Percentiles rank a stretch among this genome's conserved stretches.
Conservation (phyloP, 768 basidiomycete genomes). For the Sutorius australiensis region DNA sequence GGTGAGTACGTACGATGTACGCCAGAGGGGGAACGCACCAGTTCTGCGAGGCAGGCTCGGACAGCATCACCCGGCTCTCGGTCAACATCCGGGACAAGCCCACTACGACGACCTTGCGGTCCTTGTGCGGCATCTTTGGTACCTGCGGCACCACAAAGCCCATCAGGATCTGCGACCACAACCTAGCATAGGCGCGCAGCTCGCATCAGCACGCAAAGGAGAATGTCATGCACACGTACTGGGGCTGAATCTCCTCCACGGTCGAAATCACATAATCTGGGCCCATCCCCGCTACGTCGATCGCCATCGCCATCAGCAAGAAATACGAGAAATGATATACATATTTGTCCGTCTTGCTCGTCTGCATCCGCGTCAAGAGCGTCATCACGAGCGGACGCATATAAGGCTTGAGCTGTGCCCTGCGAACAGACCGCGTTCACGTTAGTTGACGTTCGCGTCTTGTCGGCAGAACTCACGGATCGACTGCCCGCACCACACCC, state of each 20-base stretch:
- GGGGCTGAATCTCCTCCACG: conserved; percentile 80
- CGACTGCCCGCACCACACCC: conserved; percentile 65
- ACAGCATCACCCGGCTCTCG: conserved; percentile 65
- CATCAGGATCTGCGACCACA: conserved; percentile 77
- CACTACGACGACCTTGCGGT: conserved; percentile 80
- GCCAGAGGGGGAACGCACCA: conserved; percentile 48
- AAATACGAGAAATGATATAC: conserved; percentile 80
- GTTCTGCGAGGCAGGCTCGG: conserved; percentile 53
- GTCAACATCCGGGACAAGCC: conserved; percentile 79
- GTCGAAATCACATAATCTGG: conserved; percentile 78
- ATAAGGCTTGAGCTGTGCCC: conserved; percentile 64
- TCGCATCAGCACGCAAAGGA: not conserved
- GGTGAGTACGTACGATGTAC: not conserved
- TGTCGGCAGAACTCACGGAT: conserved; percentile 54
- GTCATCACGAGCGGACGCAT: conserved; percentile 72
- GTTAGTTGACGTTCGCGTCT: no score
- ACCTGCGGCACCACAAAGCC: conserved; percentile 80
- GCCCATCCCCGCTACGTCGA: conserved; percentile 67
- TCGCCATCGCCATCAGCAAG: conserved; percentile 68
- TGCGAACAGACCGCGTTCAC: conserved; percentile 23
- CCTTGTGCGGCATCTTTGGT: conserved; percentile 74
- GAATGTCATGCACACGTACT: conserved; percentile 40
- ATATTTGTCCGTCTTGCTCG: conserved; percentile 86
- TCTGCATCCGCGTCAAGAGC: conserved; percentile 81
- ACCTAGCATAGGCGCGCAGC: conserved; percentile 31